Conservation (phyloP, 495 filamentous ascomycete species). For the Lichenothelia convexa region DNA sequence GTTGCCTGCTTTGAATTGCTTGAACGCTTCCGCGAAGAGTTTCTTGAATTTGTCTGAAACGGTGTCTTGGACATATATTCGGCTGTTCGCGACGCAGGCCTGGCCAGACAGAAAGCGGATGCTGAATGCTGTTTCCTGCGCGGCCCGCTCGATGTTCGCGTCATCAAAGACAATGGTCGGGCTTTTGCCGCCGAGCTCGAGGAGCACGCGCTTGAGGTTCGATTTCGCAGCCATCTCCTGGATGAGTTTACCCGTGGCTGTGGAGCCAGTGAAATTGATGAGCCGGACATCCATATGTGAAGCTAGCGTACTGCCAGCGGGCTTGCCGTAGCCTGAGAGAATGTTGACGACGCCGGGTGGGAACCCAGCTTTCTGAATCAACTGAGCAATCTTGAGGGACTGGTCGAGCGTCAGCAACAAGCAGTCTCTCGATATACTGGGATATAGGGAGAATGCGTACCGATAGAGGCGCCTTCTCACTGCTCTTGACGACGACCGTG, state of each 20-base stretch:
- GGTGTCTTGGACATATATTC: slow-evolving; percentile 23
- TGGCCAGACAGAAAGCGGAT: slow-evolving; percentile 18
- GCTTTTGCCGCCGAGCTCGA: slow-evolving; percentile 23
- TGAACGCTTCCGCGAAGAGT: slow-evolving; percentile 13
- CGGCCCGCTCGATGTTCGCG: slow-evolving; percentile 18
- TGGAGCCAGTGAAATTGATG: slow-evolving; percentile 6
- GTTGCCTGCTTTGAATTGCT: slow-evolving; percentile 15
- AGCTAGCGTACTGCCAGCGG: slow-evolving; percentile 15
- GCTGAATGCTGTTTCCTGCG: slow-evolving; percentile 9
- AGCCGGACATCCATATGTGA: slow-evolving; percentile 17
- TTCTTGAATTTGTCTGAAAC: slow-evolving; percentile 16
- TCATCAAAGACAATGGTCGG: slow-evolving; percentile 22
- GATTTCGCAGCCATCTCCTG: slow-evolving; percentile 13
- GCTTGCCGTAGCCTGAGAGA: slow-evolving; percentile 17
- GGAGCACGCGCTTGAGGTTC: slow-evolving; percentile 20
- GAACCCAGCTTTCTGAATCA: slow-evolving; percentile 20
- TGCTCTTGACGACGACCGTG: slow-evolving; percentile 20
- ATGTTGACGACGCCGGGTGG: slow-evolving; percentile 23
- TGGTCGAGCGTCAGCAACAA: slow-evolving; percentile 1
- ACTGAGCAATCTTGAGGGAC: slow-evolving; percentile 15
- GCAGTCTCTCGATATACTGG: neutral
- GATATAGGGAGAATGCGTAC: slow-evolving; percentile 5
- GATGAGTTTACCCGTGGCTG: slow-evolving; percentile 5
- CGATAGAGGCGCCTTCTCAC: slow-evolving; percentile 22
- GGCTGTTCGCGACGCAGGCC: slow-evolving; percentile 18